Base-by-base conservation (phyloP, 2,329 filamentous ascomycete species). In the Cladosporium sp. region DNA sequence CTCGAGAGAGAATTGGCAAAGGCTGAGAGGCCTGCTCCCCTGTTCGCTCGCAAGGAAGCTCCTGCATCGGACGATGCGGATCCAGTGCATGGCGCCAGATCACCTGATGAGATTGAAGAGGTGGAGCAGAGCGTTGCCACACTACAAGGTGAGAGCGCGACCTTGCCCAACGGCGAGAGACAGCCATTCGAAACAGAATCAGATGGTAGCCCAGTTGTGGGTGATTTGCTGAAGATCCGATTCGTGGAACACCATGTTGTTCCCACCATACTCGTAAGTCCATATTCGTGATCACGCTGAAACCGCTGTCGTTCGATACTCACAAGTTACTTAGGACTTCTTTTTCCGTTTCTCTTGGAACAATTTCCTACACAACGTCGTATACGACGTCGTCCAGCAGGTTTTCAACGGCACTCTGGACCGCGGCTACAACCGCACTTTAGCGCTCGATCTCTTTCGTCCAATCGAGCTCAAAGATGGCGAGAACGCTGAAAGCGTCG, bases 291-390 rank as follows among this genome's bases (percentile, higher is more conserved):
- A 59, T 3, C 14, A n/a, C 18, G 21, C n/a, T 14, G 33, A 3
- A 29, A 12, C 56, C 23, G 11, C 50, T 26, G 31, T 46, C 23
- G 11, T 31, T 29, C 23, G 58, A 18, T 40, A 33, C 49, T 62
- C 11, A 62, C 49, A 28, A 44, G 5, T 29, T 33, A 11, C 49
- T 11, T 69, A 96, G 92, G 91, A 93, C 65, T 98, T 98, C 82
- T 99, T 99, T 81, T 99, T 99, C 82, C 88, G 90, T 67, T 99
- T 98, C 74, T 94, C 95, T 1, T 99, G 95, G 95, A 99, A 99
- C 79, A 99, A 99, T 78, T 99, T 99, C 76, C 85, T 99, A 53
- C 95, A 99, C 80, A 99, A 99, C 75, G 95, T 99, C 52, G 95
- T 99, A 57, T 99, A 99, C 76, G 95, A 99, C 77, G 93, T 99